Percentiles rank a stretch among this genome's conserved stretches.
These are phyloP conservation scores for Mortierella alpina DNA, from an alignment of 192 early-diverging fungal genomes.

Conservation along the genomic window DNA sequence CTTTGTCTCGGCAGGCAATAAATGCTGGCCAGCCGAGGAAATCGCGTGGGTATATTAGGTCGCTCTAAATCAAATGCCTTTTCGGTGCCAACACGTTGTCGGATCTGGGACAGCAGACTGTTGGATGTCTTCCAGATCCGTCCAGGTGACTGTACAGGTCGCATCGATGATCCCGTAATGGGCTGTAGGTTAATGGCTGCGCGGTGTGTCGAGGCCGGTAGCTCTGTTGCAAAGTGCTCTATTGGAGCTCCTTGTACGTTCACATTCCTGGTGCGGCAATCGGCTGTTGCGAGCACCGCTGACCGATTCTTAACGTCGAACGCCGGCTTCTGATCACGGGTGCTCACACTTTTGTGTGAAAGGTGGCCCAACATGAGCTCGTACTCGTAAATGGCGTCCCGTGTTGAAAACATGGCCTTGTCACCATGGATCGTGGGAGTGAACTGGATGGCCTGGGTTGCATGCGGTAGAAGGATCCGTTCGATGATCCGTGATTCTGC, in stretches of 20 bases:
- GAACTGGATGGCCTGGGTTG: constrained; percentile 46
- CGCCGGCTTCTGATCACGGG: no score
- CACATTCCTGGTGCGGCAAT: no score
- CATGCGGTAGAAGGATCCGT: constrained; percentile 41
- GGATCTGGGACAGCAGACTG: constrained; percentile 50
- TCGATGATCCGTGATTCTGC: constrained; percentile 18
- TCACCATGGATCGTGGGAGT: constrained; percentile 40
- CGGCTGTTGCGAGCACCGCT: no score
- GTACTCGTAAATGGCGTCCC: constrained; percentile 48
- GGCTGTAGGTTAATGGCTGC: background rate
- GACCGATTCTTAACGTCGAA: no score
- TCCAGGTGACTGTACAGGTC: constrained; percentile 6
- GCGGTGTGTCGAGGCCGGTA: no score
- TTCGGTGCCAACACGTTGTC: constrained; percentile 34
- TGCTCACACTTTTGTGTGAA: constrained; percentile 9
- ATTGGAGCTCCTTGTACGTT: no score
- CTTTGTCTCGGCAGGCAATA: constrained; percentile 38
- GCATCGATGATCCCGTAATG: background rate
- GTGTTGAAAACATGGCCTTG: constrained; percentile 50
- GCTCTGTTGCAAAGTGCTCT: no score
- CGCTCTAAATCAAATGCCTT: constrained; percentile 25
- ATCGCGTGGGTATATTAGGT: constrained; percentile 44
- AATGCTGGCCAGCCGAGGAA: constrained; percentile 35
- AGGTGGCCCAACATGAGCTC: constrained; percentile 35
- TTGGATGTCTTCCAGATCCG: constrained; percentile 47